Evolutionary conservation across 805 yeast species (phyloP), one percentile per base, ranked within the genome.

Genomic region (Barnettozyma vustinii): DNA sequence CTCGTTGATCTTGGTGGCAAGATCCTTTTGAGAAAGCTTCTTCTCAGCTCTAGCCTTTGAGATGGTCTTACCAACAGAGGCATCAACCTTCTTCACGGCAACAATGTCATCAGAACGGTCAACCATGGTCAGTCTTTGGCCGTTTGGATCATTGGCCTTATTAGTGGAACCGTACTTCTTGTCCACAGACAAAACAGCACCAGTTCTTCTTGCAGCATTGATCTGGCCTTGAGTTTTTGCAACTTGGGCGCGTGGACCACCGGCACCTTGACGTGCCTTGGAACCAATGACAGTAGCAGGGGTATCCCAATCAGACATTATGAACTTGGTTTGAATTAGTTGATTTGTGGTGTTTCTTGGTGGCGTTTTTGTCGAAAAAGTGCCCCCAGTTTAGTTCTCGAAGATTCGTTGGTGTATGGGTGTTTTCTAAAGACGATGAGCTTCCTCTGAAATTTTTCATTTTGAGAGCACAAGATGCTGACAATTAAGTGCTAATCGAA

Each of bases 31-130:
- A 9, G 97, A 84, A 65, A 91, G 66, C 62, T 81, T 80, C 76
- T 90, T 89, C 51, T 87, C 97, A 61, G 81, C 83, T 74, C 99
- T 83, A 35, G 86, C 96, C 66, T 82, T 76, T 46, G 82, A 77
- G 58, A 94, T 90, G 48, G 92, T 85, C 66, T 84, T 87, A 56
- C 98, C 99, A 27, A 94, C 98, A 50, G 73, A 71, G 13, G 78
- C 73, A 49, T 89, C 96, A 46, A 94, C 70, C 71, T 91, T 94
- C 71, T 91, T 85, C 50, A 96, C 96, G 18, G 94, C 86, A 48
- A 89, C 95, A 55, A 92, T 90, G 60, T 91, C 97, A 61, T 90
- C 95, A 45, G 89, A 83, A 67, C 96, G 84, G 68, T 94, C 99
- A 59, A 94, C 79, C 74, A 82, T 92, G 55, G 99, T 84, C 65